Conservation (phyloP, 192 early-diverging fungal species). For the Obelidium mucronatum region DNA sequence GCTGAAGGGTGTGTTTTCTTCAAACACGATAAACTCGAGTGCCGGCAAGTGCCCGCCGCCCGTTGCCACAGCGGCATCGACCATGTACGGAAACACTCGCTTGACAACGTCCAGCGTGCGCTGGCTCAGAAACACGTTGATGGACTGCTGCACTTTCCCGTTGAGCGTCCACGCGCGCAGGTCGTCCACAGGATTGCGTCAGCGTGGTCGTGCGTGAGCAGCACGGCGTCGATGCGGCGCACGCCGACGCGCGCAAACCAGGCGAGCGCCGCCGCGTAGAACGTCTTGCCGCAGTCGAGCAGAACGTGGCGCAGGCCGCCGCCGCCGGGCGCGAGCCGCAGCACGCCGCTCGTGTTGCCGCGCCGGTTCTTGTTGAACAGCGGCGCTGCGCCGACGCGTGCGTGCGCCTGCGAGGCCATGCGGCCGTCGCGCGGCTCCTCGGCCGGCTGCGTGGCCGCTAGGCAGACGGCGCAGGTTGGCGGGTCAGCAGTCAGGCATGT, state of each 20-base stretch:
- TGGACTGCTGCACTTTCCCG: slow-evolving; percentile 57
- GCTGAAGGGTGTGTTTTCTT: slow-evolving; percentile 31
- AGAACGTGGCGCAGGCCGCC: slow-evolving; percentile 59
- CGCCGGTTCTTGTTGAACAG: slow-evolving; percentile 76
- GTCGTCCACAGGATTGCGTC: slow-evolving; percentile 91
- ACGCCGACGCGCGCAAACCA: slow-evolving; percentile 59
- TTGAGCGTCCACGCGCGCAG: slow-evolving; percentile 75
- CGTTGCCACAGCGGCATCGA: slow-evolving; percentile 77
- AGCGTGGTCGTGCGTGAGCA: slow-evolving; percentile 92
- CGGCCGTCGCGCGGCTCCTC: neutral
- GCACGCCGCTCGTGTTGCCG: slow-evolving; percentile 18
- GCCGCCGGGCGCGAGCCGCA: neutral
- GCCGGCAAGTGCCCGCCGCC: slow-evolving; percentile 84
- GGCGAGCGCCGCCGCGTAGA: slow-evolving; percentile 65
- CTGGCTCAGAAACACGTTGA: slow-evolving; percentile 77
- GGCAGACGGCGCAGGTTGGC: slow-evolving; percentile 75
- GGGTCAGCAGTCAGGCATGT: slow-evolving; percentile 65
- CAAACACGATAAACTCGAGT: slow-evolving; percentile 79
- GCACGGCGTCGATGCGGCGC: slow-evolving; percentile 74
- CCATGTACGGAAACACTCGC: slow-evolving; percentile 84
- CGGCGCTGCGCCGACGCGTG: neutral
- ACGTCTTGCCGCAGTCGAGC: slow-evolving; percentile 95
- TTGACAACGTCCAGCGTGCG: slow-evolving; percentile 71
- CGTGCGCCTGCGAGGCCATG: neutral
- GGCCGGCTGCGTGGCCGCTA: slow-evolving; percentile 49